Percentiles rank a stretch among this genome's conserved stretches.
phyloP scores from a whole-genome alignment of 371 early-diverging fungal genomes.

The Phascolomyces articulosus region DNA sequence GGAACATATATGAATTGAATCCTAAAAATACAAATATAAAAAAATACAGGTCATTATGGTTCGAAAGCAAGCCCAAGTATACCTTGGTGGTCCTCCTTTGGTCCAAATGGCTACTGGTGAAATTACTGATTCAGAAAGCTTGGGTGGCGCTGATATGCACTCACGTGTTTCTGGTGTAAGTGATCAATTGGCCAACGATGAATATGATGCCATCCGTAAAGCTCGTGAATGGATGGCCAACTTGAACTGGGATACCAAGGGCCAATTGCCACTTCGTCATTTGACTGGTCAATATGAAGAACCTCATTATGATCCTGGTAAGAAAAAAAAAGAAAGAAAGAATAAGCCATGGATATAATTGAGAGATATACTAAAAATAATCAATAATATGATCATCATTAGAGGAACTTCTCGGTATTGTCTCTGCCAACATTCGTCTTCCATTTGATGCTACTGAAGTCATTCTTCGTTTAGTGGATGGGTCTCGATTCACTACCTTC shows the following conservation, averaged over 20 bases:
- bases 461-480: slow-evolving; percentile 70
- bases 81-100: slow-evolving; percentile 76
- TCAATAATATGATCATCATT: too few relatives aligned
- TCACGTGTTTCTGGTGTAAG: slow-evolving; percentile 67
- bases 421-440: slow-evolving; percentile 66
- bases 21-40: too few relatives aligned
- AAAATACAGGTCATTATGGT: background rate
- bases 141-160: slow-evolving; percentile 83
- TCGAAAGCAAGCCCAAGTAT: slow-evolving; percentile 74
- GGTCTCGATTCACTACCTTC: slow-evolving; percentile 65
- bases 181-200: slow-evolving; percentile 70
- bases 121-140: slow-evolving; percentile 68
- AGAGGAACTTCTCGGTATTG: slow-evolving; percentile 70
- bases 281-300: slow-evolving; percentile 56
- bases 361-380: too few relatives aligned
- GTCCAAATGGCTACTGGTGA: slow-evolving; percentile 84
- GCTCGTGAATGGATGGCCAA: slow-evolving; percentile 69
- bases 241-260: slow-evolving; percentile 67
- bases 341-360: too few relatives aligned
- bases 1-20: too few relatives aligned
- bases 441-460: slow-evolving; percentile 76
- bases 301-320: slow-evolving; percentile 57
- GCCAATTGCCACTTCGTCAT: slow-evolving; percentile 55
- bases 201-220: slow-evolving; percentile 66
- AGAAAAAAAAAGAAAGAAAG: background rate